Base-by-base conservation (phyloP, 2,329 filamentous ascomycete species). In the Xylaria sp. region DNA sequence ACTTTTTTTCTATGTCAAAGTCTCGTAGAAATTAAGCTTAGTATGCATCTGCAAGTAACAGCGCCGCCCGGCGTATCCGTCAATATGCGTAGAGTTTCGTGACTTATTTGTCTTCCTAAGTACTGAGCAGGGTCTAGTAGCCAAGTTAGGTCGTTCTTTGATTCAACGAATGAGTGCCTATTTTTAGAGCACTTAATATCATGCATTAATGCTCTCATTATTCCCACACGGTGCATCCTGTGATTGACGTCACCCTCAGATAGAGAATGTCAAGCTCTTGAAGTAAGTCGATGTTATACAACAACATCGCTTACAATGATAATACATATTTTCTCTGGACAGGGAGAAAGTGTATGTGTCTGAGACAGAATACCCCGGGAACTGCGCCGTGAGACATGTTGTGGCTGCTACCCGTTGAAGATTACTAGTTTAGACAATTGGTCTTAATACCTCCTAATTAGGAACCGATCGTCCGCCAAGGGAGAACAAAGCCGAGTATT, bases 41-140 rank as follows among this genome's bases (percentile, higher is more conserved):
- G 38, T 38, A 31, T 60, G 50, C 55, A 68, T 27, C 49, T 68
- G 54, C 58, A 61, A 44, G 51, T 45, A 33, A 31, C 39, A 56
- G 44, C 49, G 25, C 38, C 22, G 29, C 47, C 59, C 54, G 63
- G 49, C 36, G 47, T 20, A 63, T 66, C 66, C 50, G 50, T 20
- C 42, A 29, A 45, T 58, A 58, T 44, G 17, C 11, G 1, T 38
- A 5, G n/a, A 66, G 25, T 60, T 45, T 33, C 29, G 36, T 49
- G 33, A 59, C 29, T 20, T 50, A 47, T 39, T 57, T 22, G 11
- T 29, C n/a, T 39, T 62, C 42, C 57, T 53, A 44, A 22, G 42
- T 25, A 50, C 25, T 20, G 33, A 25, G n/a, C n/a, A n/a, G n/a
- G n/a, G n/a, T n/a, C n/a, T n/a, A n/a, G n/a, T n/a, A n/a, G n/a